Evolutionary conservation across 768 basidiomycete genomes (phyloP), one percentile per base, ranked within the genome.

Genomic region (Auricularia heimuer): DNA sequence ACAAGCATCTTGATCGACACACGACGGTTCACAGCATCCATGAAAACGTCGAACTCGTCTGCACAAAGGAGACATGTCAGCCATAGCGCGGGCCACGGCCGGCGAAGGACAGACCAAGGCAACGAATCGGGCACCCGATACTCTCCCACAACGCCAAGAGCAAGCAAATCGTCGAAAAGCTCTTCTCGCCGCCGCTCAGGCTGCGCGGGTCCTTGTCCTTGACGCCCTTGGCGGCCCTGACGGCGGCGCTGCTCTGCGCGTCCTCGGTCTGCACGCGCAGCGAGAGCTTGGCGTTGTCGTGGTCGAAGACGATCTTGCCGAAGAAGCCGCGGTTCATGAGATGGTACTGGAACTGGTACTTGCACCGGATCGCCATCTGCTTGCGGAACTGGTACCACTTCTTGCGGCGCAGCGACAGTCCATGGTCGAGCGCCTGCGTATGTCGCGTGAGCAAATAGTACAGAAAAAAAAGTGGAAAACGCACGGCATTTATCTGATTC

Each of bases 1-100:
- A 92, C 90, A 85, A 98, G 90, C 90, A 96, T 94, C 75, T 86
- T 91, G 88, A 96, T 97, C 66, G 90, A 90, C 71, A 96, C 89
- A 60, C 88, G 86, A 21, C 97, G 85, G 73, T 92, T 93, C 65
- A 93, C 87, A 29, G 91, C 91, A 72, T 95, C 93, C 92, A 98
- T 94, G 80, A 96, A 98, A 11, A 98, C 96, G 70, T 98, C 96
- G 72, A 97, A 99, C 74, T 99, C 97, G 71, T 99, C 97, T 86
- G 67, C 35, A 45, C 35, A 29, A 29, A 29, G 29, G 29, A 61
- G 6, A 45, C 16, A 42, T 35, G 61, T 61, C 42, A 21, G 62
- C 33, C 58, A 61, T 14, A 14, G 33, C 18, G 18, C 47, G 35
- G 36, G 61, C 39, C 4, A 60, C 54, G 39, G 58, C 4, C 54